phyloP scores from a whole-genome alignment of 164 flowering plant species.

The Tetracentron sinense region DNA sequence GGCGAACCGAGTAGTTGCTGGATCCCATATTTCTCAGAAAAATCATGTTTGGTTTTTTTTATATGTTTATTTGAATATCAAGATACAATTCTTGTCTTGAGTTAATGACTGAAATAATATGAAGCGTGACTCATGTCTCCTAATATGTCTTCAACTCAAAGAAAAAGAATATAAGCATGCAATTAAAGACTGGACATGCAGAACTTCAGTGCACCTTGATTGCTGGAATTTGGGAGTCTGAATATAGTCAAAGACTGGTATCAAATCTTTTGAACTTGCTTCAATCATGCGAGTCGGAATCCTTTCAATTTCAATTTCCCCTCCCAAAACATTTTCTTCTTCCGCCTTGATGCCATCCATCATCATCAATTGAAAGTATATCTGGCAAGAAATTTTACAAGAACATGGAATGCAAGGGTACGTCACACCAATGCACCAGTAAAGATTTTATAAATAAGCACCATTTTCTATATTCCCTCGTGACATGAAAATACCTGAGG shows the following conservation, averaged over 20 bases:
- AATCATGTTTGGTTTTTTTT: not conserved
- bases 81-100: not conserved
- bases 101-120: too few relatives aligned
- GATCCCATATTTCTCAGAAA: too few relatives aligned
- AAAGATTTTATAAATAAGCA: not conserved
- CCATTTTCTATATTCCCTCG: not conserved
- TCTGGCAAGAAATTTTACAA: slow-evolving; percentile 33
- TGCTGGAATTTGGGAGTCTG: slow-evolving; percentile 40
- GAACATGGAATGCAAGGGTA: not conserved
- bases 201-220: not conserved
- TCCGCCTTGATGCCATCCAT: slow-evolving; percentile 23
- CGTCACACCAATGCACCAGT: not conserved
- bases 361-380: slow-evolving; percentile 49
- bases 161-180: too few relatives aligned
- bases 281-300: slow-evolving; percentile 51
- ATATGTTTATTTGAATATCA: not conserved
- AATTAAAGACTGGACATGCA: not conserved
- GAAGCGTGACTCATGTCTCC: not conserved
- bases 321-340: slow-evolving; percentile 28
- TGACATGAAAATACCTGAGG: slow-evolving; percentile 43
- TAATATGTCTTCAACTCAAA: not conserved
- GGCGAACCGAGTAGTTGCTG: too few relatives aligned
- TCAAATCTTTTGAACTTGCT: slow-evolving; percentile 54
- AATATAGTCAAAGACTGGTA: slow-evolving; percentile 57
- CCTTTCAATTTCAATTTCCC: slow-evolving; percentile 67